These are phyloP conservation scores for Phytophthora cajani DNA, from an alignment of 352 stramenopile species.

Conservation along the genomic window DNA sequence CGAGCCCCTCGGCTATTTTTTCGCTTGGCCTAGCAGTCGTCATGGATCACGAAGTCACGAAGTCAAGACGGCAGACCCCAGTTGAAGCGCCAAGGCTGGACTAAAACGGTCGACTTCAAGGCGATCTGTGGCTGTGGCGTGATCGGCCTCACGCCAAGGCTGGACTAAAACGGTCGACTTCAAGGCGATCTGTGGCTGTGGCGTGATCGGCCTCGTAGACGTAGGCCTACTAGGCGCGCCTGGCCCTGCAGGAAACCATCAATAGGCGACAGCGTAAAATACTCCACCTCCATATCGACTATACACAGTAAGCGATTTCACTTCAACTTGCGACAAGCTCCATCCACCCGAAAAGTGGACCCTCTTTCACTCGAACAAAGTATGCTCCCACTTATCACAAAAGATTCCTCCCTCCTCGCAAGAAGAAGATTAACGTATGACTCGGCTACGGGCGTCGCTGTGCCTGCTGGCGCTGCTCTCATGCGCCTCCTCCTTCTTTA, in stretches of 20 bases:
- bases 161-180: neutral
- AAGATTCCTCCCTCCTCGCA: slow-evolving; percentile 1
- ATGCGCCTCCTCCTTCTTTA: slow-evolving; percentile 10
- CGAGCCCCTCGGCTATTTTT: neutral
- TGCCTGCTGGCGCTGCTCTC: slow-evolving; percentile 5
- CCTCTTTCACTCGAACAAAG: slow-evolving; percentile 2
- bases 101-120: neutral
- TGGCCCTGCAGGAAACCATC: no score
- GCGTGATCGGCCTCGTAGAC: no score
- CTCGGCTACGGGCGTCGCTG: neutral
- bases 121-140: no score
- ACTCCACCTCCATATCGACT: no score
- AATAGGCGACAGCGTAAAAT: no score
- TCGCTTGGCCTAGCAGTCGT: neutral
- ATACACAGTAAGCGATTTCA: neutral
- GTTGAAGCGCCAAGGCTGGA: neutral
- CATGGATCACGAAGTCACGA: neutral
- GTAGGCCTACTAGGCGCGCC: no score
- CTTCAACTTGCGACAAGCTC: slow-evolving; percentile 11
- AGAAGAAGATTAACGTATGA: neutral
- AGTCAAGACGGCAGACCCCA: neutral
- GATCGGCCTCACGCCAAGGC: neutral
- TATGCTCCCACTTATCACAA: neutral
- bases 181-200: no score
- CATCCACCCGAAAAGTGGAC: neutral